Percentiles rank a stretch among this genome's conserved stretches.
These are phyloP conservation scores for Phaeosphaeria sp. DNA, from an alignment of 2,329 filamentous ascomycete species.

Conservation along the genomic window DNA sequence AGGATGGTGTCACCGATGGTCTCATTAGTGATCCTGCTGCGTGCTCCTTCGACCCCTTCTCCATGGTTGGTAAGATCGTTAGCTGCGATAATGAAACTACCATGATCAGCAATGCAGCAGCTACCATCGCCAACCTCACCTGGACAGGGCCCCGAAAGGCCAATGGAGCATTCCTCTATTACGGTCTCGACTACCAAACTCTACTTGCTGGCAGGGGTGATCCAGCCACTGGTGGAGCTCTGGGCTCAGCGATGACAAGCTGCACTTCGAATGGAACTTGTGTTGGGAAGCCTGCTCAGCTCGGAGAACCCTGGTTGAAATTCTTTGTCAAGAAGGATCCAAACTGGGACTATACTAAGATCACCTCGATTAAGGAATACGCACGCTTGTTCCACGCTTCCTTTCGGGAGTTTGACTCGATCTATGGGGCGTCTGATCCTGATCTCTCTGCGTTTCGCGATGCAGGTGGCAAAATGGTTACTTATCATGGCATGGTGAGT, in stretches of 20 bases:
- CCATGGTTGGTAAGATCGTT: conserved; percentile 12
- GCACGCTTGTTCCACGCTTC: conserved; percentile 5
- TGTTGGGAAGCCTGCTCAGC: not conserved
- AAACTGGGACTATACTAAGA: conserved; percentile 1
- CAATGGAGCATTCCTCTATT: conserved; percentile 24
- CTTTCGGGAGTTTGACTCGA: conserved; percentile 18
- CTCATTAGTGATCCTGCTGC: conserved; percentile 25
- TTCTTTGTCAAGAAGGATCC: conserved; percentile 22
- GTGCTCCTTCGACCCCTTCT: conserved; percentile 31
- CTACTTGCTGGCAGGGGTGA: conserved; percentile 11
- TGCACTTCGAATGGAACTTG: conserved; percentile 20
- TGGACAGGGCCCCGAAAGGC: conserved; percentile 21
- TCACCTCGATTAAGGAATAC: conserved; percentile 3
- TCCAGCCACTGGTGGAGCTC: not conserved
- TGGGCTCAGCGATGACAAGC: conserved; percentile 6
- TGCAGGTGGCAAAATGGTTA: conserved; percentile 30
- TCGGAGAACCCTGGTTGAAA: conserved; percentile 14
- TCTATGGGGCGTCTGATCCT: conserved; percentile 17
- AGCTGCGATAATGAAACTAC: conserved; percentile 12
- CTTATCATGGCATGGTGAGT: conserved; percentile 27
- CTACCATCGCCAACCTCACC: conserved; percentile 17
- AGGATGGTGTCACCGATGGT: conserved; percentile 32
- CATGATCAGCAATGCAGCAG: conserved; percentile 15
- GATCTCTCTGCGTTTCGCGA: conserved; percentile 27
- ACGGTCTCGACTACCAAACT: conserved; percentile 13